phyloP scores from a whole-genome alignment of 441 rosid genomes.

The Capsella rubella region DNA sequence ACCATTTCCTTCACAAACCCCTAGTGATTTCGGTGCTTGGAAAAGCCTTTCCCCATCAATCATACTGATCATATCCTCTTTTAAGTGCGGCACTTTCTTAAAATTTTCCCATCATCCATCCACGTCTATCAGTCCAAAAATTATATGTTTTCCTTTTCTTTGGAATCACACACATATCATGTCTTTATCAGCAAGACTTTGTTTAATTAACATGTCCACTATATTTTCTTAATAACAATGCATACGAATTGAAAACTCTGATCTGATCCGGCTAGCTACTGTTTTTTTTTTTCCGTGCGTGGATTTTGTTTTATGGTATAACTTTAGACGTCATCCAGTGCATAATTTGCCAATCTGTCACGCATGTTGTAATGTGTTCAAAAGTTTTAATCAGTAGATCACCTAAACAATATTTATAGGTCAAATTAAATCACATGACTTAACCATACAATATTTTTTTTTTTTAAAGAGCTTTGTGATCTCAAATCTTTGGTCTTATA shows the following conservation, averaged over 20 bases:
- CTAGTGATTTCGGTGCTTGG: constrained; percentile 37
- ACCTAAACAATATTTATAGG: neutral
- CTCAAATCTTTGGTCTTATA: neutral
- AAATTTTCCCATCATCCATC: constrained; percentile 30
- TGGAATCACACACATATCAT: constrained; percentile 33
- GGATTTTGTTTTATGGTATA: neutral
- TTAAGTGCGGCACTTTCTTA: constrained; percentile 45
- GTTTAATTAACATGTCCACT: constrained; percentile 7
- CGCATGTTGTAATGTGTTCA: neutral
- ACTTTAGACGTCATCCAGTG: neutral
- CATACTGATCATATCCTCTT: constrained; percentile 31
- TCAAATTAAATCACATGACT: neutral
- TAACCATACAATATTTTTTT: neutral
- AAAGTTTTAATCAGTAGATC: neutral
- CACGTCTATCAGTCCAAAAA: constrained; percentile 2
- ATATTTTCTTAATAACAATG: neutral
- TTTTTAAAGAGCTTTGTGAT: neutral
- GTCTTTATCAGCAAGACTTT: constrained; percentile 20
- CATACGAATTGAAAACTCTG: neutral
- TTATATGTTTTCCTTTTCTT: constrained; percentile 35
- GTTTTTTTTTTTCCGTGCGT: neutral
- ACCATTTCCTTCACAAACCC: constrained; percentile 40
- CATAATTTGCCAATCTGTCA: neutral
- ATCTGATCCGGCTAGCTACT: constrained; percentile 3
- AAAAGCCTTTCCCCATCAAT: constrained; percentile 37